Conservation (phyloP, 345 rosid genomes). For the Moricandia moricandioides region DNA sequence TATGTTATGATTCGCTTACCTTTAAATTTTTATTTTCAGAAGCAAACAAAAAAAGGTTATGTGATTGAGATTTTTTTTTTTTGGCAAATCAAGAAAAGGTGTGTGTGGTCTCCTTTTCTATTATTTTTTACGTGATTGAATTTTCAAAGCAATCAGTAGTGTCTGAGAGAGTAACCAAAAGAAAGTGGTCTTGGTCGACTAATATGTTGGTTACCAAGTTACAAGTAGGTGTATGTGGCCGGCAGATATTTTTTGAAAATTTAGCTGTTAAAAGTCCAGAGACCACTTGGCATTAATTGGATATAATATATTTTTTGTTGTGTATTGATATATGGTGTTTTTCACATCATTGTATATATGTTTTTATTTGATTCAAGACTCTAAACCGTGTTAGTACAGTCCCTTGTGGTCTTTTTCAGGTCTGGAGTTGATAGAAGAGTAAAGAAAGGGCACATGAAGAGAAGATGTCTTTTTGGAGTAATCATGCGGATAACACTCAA, state of each 20-base stretch:
- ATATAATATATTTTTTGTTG: neutral
- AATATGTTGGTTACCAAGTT: neutral
- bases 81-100: neutral
- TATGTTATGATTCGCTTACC: conserved; percentile 18
- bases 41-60: neutral
- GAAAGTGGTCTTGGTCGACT: neutral
- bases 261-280: neutral
- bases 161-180: neutral
- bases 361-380: too few species aligned
- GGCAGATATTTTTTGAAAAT: neutral
- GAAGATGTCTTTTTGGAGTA: too few species aligned
- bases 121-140: neutral
- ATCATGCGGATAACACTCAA: too few species aligned
- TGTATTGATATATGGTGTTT: too few species aligned
- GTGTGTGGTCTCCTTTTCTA: neutral
- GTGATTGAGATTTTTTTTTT: neutral
- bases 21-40: neutral
- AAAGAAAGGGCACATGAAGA: too few species aligned
- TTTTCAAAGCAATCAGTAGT: neutral
- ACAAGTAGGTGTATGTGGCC: neutral
- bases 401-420: too few species aligned
- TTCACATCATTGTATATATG: too few species aligned
- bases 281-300: neutral
- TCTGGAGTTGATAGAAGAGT: too few species aligned
- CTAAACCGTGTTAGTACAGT: too few species aligned